Evolutionary conservation across 768 basidiomycete genomes (phyloP).

Genomic region (Leccinum imitatum): DNA sequence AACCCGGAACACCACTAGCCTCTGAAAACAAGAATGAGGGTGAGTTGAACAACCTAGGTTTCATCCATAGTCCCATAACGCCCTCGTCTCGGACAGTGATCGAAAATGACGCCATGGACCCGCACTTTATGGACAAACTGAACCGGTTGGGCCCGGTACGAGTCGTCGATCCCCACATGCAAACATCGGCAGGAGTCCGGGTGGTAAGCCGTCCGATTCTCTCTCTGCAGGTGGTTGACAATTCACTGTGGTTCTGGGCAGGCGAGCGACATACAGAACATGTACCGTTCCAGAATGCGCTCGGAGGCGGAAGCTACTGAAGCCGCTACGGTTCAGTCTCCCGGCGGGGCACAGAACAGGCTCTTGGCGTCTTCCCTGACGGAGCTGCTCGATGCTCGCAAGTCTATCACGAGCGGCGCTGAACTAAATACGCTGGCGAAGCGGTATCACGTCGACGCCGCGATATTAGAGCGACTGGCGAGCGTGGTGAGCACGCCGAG

Average conservation of each 20-base stretch:
- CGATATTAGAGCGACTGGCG: conserved; percentile 50
- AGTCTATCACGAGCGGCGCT: conserved; percentile 39
- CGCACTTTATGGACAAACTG: conserved; percentile 68
- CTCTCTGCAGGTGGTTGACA: not conserved
- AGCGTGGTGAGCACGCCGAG: conserved; percentile 65
- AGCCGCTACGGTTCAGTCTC: conserved; percentile 20
- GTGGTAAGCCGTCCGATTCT: conserved; percentile 39
- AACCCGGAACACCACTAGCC: conserved; percentile 37
- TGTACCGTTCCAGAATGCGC: conserved; percentile 53
- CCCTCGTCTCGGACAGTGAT: conserved; percentile 44
- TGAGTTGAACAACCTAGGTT: conserved; percentile 25
- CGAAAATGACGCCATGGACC: conserved; percentile 65
- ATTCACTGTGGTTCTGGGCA: conserved; percentile 5
- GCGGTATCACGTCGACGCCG: conserved; percentile 54
- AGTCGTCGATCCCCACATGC: conserved; percentile 69
- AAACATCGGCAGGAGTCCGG: conserved; percentile 35
- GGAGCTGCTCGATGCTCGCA: conserved; percentile 64
- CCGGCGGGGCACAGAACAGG: conserved; percentile 43
- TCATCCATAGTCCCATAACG: not conserved
- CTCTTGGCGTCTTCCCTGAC: conserved; percentile 52
- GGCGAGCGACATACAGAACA: conserved; percentile 36
- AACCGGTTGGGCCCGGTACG: conserved; percentile 62
- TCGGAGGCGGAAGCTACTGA: conserved; percentile 56
- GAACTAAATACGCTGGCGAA: conserved; percentile 52
- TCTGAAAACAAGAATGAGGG: conserved; percentile 56